Base-by-base conservation (phyloP, 768 basidiomycete species). In the Tylopilus plumbeoviolaceoides region DNA sequence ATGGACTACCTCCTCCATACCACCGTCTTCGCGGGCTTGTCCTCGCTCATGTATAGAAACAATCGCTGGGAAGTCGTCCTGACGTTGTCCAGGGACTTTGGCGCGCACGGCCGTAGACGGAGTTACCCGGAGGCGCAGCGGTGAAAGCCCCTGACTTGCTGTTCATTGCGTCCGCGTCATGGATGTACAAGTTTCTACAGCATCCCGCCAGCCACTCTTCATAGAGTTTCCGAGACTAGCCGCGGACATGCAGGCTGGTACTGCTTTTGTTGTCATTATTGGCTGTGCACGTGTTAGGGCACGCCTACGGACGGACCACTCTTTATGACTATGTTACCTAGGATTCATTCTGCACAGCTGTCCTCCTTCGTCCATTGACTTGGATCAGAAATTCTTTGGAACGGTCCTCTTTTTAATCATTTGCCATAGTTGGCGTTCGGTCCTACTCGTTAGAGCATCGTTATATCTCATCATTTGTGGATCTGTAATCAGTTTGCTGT, bases 21-120 rank as follows among this genome's bases (percentile, higher is more conserved):
- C 46, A 77, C 74, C 14, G 50, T 70, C 45, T 84, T 83, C 51
- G 79, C 73, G 7, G 82, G 82, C n/a, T 63, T 84, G 47, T 73
- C 78, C 9, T 59, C 72, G 17, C 73, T 72, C 30, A 57, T 68
- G 27, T 68, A 70, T 25, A 61, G 61, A 39, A 71, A 74, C 5
- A 63, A 64, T 43, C 70, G 72, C 7, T 78, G 75, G 63, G 73
- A 63, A 4, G 63, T 60, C 27, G 67, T 83, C 41, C 53, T 84
- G 62, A 76, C 79, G 44, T 64, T 84, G 17, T 71, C 68, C 40
- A 69, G 76, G 41, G 63, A 74, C 47, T 64, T 66, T 20, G 11
- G 56, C 6, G 51, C 53, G 0, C 54, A 27, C 17, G 42, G 18
- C 10, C 57, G 48, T 20, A 30, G 46, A 1, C 36, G 42, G 44